Evolutionary conservation across 192 early-diverging fungal species (phyloP).

Genomic region (Linnemannia schmuckeri): DNA sequence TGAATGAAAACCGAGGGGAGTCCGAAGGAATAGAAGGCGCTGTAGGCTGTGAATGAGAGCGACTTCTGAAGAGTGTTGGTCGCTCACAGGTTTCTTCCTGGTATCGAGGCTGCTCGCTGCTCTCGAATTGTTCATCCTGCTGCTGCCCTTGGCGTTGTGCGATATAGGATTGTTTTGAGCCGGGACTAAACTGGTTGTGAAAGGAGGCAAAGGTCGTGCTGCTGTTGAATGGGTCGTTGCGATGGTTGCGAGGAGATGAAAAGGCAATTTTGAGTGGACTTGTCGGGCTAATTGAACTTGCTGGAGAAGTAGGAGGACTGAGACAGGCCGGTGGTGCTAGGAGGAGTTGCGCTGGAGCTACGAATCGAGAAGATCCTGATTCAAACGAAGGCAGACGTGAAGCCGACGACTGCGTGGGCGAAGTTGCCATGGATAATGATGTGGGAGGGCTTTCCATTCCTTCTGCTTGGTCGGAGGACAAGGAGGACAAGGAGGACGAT

Average conservation of each 20-base stretch:
- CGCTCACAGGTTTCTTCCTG: not conserved
- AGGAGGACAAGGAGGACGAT: constrained; percentile 3
- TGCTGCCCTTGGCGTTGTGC: not conserved
- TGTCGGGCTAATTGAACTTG: constrained; percentile 9
- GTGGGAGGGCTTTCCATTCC: constrained; percentile 15
- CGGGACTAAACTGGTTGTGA: constrained; percentile 19
- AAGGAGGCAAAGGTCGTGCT: constrained; percentile 21
- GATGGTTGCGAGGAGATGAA: constrained; percentile 22
- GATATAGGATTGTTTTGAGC: constrained; percentile 6
- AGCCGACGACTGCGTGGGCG: constrained; percentile 1
- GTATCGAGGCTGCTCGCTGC: not conserved
- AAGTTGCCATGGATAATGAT: constrained; percentile 5
- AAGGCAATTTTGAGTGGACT: constrained; percentile 19
- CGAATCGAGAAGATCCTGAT: not conserved
- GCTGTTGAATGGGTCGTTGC: not conserved
- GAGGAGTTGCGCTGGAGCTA: not conserved
- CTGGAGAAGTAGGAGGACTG: not conserved
- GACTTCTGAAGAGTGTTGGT: constrained; percentile 6
- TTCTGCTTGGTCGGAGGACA: constrained; percentile 2
- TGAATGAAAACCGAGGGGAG: not conserved
- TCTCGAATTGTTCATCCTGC: not conserved
- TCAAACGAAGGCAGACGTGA: not conserved
- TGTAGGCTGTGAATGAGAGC: constrained; percentile 11
- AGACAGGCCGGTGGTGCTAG: not conserved
- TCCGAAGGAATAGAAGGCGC: not conserved